Percentiles rank a stretch among this genome's conserved stretches.
Evolutionary conservation across 805 yeast genomes (phyloP).

Genomic region (Hyphopichia homilentoma): DNA sequence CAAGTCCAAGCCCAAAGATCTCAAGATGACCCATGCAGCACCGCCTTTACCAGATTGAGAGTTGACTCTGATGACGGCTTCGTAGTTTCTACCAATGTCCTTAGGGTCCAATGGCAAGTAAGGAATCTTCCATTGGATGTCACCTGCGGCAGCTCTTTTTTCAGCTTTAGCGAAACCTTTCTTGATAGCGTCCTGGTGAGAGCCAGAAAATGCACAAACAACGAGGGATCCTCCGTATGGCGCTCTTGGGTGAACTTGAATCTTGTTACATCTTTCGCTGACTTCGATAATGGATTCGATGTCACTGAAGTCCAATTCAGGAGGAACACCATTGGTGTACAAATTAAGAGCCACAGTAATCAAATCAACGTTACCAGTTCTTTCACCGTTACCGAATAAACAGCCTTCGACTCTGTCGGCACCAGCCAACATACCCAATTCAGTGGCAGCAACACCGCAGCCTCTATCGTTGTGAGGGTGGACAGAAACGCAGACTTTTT

Average conservation of each 20-base stretch:
- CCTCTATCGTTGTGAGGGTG: conserved; percentile 83
- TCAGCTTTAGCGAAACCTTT: conserved; percentile 59
- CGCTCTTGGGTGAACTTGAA: conserved; percentile 69
- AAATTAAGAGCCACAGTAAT: conserved; percentile 71
- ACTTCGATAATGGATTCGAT: conserved; percentile 62
- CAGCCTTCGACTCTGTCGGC: conserved; percentile 85
- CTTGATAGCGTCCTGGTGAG: conserved; percentile 70
- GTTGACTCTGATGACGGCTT: conserved; percentile 79
- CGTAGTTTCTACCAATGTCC: conserved; percentile 77
- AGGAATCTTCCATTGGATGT: conserved; percentile 59
- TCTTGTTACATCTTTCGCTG: conserved; percentile 74
- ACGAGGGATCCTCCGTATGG: conserved; percentile 80
- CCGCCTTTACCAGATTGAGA: conserved; percentile 90
- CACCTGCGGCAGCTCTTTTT: conserved; percentile 31
- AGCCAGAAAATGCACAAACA: conserved; percentile 74
- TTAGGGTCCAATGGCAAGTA: conserved; percentile 78
- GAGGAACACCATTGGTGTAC: conserved; percentile 75
- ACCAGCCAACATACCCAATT: conserved; percentile 74
- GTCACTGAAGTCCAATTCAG: conserved; percentile 69
- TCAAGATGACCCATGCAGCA: conserved; percentile 76
- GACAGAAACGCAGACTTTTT: conserved; percentile 63
- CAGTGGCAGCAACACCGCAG: conserved; percentile 81
- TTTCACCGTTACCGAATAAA: conserved; percentile 78
- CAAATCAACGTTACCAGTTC: conserved; percentile 81
- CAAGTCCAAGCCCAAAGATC: conserved; percentile 67